A percentile compares a stretch with the other conserved stretches of the same genome.
phyloP scores from a whole-genome alignment of 257 asterid species.

The Galeopsis tetrahit region DNA sequence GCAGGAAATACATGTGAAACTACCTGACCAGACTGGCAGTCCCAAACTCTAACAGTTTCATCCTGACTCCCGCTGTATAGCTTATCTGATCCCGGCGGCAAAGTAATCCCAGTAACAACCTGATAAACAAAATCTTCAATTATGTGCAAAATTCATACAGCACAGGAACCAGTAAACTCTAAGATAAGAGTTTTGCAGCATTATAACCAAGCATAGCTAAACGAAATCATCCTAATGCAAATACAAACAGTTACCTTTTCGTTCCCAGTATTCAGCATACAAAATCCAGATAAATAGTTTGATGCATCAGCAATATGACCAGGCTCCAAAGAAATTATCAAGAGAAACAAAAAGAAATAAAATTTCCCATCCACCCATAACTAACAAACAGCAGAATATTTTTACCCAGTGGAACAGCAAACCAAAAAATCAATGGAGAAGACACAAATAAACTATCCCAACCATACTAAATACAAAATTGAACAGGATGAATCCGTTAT shows the following conservation, averaged over 20 bases:
- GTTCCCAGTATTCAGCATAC: slow-evolving; percentile 19
- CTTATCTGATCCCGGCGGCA: slow-evolving; percentile 90
- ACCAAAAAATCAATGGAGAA: background rate
- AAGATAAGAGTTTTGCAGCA: slow-evolving; percentile 9
- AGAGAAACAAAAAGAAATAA: background rate
- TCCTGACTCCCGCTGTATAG: slow-evolving; percentile 93
- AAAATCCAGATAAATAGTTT: slow-evolving; percentile 22
- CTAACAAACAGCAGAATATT: background rate
- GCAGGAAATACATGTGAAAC: slow-evolving; percentile 19
- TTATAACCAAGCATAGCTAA: slow-evolving; percentile 14
- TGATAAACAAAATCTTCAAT: slow-evolving; percentile 39
- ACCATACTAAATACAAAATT: slow-evolving; percentile 4
- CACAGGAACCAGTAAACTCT: slow-evolving; percentile 7
- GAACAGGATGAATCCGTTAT: background rate
- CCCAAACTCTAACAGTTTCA: slow-evolving; percentile 92
- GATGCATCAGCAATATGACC: slow-evolving; percentile 9
- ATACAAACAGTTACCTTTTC: background rate
- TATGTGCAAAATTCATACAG: slow-evolving; percentile 18
- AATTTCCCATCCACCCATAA: slow-evolving; percentile 6
- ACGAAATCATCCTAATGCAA: slow-evolving; percentile 14
- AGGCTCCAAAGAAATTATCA: slow-evolving; percentile 9
- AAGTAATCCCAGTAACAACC: slow-evolving; percentile 90
- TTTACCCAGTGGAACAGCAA: slow-evolving; percentile 27
- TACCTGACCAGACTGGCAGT: slow-evolving; percentile 98
- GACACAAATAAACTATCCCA: slow-evolving; percentile 14